Conservation (phyloP, 202 grass and related monocot genomes). For the Dendrocalamus latiflorus region DNA sequence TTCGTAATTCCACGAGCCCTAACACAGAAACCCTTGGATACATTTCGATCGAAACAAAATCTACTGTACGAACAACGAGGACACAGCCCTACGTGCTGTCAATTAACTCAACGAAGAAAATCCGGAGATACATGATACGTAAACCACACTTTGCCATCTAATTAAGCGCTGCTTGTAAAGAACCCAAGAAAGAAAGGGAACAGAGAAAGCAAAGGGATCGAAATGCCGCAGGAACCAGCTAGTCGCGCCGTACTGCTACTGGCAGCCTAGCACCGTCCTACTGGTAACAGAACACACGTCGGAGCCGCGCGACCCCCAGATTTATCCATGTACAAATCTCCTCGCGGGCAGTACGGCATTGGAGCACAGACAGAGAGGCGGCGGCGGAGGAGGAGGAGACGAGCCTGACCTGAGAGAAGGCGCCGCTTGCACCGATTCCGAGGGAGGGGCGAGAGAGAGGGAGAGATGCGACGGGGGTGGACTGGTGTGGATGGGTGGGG, state of each 20-base stretch:
- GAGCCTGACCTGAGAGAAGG: not conserved
- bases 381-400: not conserved
- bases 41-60: not conserved
- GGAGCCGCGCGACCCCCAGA: not conserved
- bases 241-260: not conserved
- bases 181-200: not conserved
- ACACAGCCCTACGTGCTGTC: not conserved
- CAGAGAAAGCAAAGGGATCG: not conserved
- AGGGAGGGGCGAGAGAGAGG: not conserved
- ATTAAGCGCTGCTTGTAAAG: not conserved
- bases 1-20: not conserved
- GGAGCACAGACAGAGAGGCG: not conserved
- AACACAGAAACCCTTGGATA: not conserved
- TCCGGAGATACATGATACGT: not conserved
- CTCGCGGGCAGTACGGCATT: not conserved
- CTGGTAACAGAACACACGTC: too few species aligned
- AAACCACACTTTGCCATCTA: too few species aligned
- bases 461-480: not conserved
- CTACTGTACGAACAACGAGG: not conserved
- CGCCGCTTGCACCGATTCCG: constrained; percentile 1
- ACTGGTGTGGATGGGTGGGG: constrained; percentile 16
- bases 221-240: not conserved
- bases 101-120: not conserved
- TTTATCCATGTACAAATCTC: not conserved
- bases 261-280: not conserved